Evolutionary conservation across 192 early-diverging fungal species (phyloP).

Genomic region (Entomortierella parvispora): DNA sequence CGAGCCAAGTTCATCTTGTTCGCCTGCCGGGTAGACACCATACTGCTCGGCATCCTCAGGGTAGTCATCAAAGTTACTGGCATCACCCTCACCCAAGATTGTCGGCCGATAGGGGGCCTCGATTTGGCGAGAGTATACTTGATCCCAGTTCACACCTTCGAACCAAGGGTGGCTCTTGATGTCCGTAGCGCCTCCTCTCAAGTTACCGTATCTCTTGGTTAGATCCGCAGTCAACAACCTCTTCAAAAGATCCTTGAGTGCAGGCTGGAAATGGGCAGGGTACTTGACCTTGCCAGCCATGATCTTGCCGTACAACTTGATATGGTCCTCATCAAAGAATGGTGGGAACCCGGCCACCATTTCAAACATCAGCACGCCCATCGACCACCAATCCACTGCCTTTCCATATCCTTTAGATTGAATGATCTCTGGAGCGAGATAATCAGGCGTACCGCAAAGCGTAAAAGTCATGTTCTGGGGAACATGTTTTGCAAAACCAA

Average conservation of each 20-base stretch:
- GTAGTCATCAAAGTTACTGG: slow-evolving; percentile 78
- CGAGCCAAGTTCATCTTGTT: slow-evolving; percentile 34
- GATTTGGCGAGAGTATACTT: slow-evolving; percentile 75
- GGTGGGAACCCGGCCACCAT: slow-evolving; percentile 95
- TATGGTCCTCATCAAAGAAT: slow-evolving; percentile 95
- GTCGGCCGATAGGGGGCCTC: slow-evolving; percentile 89
- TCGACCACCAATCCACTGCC: slow-evolving; percentile 94
- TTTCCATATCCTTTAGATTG: slow-evolving; percentile 93
- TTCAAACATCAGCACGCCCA: slow-evolving; percentile 92
- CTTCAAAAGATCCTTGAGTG: slow-evolving; percentile 86
- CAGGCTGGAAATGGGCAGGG: slow-evolving; percentile 84
- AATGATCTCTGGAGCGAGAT: slow-evolving; percentile 87
- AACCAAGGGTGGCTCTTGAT: slow-evolving; percentile 97
- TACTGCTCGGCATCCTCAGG: slow-evolving; percentile 61
- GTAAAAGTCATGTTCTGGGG: slow-evolving; percentile 87
- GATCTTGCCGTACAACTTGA: slow-evolving; percentile 94
- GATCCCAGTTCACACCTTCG: slow-evolving; percentile 90
- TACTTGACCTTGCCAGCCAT: slow-evolving; percentile 83
- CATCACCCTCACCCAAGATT: slow-evolving; percentile 83
- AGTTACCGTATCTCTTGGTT: slow-evolving; percentile 86
- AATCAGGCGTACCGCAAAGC: slow-evolving; percentile 87
- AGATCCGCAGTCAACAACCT: slow-evolving; percentile 82
- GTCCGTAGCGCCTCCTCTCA: slow-evolving; percentile 83
- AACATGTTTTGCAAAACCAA: slow-evolving; percentile 89
- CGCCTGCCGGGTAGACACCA: slow-evolving; percentile 49